Percentiles rank a stretch among this genome's conserved stretches.
phyloP scores from a whole-genome alignment of 768 basidiomycete species.

The Boletus fagicola region DNA sequence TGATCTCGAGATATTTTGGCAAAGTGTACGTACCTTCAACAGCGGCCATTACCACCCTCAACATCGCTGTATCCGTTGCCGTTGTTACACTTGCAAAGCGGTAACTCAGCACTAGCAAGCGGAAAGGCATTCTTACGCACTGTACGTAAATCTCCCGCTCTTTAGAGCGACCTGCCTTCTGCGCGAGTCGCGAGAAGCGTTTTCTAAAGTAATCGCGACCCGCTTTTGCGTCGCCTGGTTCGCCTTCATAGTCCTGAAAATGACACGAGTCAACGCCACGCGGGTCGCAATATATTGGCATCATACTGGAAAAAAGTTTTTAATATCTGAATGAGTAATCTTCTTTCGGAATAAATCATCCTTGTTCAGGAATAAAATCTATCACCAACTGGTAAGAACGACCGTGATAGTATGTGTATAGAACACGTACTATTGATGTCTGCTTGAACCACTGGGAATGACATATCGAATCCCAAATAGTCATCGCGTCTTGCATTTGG shows the following conservation, averaged over 20 bases:
- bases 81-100: constrained; percentile 65
- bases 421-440: constrained; percentile 75
- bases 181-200: constrained; percentile 77
- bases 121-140: constrained; percentile 47
- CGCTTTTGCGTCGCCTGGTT: constrained; percentile 64
- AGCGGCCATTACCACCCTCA: constrained; percentile 92
- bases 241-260: constrained; percentile 78
- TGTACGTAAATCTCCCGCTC: constrained; percentile 93
- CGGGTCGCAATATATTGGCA: not conserved
- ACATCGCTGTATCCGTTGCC: constrained; percentile 84
- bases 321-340: constrained; percentile 77
- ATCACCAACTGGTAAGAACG: constrained; percentile 4
- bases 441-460: constrained; percentile 97
- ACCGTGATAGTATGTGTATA: not conserved
- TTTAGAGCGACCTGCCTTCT: constrained; percentile 80
- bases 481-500: constrained; percentile 98
- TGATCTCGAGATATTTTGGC: not conserved
- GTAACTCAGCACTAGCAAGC: constrained; percentile 8
- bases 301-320: constrained; percentile 82
- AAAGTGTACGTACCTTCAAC: constrained; percentile 72
- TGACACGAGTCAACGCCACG: constrained; percentile 1
- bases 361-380: constrained; percentile 96
- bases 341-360: constrained; percentile 90
- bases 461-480: constrained; percentile 98
- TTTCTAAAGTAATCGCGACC: constrained; percentile 90